Percentiles rank a stretch among this genome's conserved stretches.
Conservation (phyloP, 371 early-diverging fungal genomes). For the Haplosporangium sp. region DNA sequence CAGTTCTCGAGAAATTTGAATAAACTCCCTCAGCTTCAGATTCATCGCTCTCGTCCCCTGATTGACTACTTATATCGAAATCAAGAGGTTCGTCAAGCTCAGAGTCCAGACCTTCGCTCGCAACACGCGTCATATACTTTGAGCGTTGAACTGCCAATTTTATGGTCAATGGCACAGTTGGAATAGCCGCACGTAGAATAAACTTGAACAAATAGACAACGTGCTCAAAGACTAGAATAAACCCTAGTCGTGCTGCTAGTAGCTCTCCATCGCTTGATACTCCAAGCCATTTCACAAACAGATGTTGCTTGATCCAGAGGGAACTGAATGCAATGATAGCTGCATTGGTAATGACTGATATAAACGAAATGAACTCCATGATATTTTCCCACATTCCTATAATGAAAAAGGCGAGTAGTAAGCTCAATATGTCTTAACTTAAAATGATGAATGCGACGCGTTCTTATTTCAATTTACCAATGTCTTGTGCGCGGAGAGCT, state of each 20-base stretch:
- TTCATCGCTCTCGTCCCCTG: neutral
- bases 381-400: slow-evolving; percentile 62
- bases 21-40: neutral
- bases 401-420: neutral
- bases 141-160: slow-evolving; percentile 58
- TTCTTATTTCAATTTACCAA: too few species aligned
- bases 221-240: slow-evolving; percentile 64
- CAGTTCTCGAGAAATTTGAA: too few species aligned
- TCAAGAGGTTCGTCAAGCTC: slow-evolving; percentile 39
- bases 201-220: slow-evolving; percentile 58
- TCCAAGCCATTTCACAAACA: slow-evolving; percentile 44
- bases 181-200: slow-evolving; percentile 55
- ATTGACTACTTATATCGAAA: neutral
- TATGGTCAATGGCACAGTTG: slow-evolving; percentile 59
- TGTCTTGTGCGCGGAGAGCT: too few species aligned
- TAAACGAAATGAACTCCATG: slow-evolving; percentile 51
- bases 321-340: slow-evolving; percentile 67
- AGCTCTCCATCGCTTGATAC: slow-evolving; percentile 26
- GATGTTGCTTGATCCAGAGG: slow-evolving; percentile 41
- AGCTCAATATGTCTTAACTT: too few species aligned
- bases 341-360: slow-evolving; percentile 67
- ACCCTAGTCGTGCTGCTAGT: slow-evolving; percentile 56
- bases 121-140: slow-evolving; percentile 49
- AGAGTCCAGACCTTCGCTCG: slow-evolving; percentile 26
- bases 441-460: too few species aligned